Conservation (phyloP, 2,329 filamentous ascomycete genomes). For the Pseudogymnoascus sp. region DNA sequence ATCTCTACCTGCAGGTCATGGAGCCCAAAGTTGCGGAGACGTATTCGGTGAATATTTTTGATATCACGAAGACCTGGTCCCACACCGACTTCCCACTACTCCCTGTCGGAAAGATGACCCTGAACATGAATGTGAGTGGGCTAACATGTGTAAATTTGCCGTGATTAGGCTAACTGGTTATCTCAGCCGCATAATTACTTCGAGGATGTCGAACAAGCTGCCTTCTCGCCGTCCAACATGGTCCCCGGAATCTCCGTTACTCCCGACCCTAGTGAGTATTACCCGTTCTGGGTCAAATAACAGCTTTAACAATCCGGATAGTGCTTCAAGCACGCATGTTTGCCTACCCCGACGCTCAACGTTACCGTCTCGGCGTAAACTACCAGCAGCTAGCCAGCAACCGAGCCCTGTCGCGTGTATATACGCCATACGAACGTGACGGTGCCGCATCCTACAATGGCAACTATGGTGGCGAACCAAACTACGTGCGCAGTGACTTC, state of each 20-base stretch:
- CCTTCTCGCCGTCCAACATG: constrained; percentile 56
- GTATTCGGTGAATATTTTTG: constrained; percentile 43
- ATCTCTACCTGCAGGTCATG: constrained; percentile 46
- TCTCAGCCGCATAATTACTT: constrained; percentile 52
- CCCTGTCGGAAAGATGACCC: constrained; percentile 40
- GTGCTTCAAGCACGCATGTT: constrained; percentile 47
- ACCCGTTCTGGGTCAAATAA: constrained; percentile 41
- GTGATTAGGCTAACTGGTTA: not conserved
- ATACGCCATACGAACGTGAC: constrained; percentile 33
- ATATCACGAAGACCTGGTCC: constrained; percentile 48
- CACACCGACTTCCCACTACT: constrained; percentile 40
- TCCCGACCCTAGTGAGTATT: constrained; percentile 51
- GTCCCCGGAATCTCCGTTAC: constrained; percentile 55
- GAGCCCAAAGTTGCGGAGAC: constrained; percentile 40
- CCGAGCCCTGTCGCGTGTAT: constrained; percentile 30
- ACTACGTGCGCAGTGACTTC: constrained; percentile 28
- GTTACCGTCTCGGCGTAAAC: constrained; percentile 50
- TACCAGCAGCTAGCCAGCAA: constrained; percentile 49
- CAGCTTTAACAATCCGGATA: constrained; percentile 18
- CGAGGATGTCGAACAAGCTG: constrained; percentile 58
- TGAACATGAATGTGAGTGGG: constrained; percentile 38
- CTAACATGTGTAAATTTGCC: not conserved
- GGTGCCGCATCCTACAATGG: constrained; percentile 29
- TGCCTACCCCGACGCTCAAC: constrained; percentile 45
- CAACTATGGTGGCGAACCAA: constrained; percentile 38